Evolutionary conservation across 2,329 filamentous ascomycete genomes (phyloP).

Genomic region (Leptographium lundbergii): DNA sequence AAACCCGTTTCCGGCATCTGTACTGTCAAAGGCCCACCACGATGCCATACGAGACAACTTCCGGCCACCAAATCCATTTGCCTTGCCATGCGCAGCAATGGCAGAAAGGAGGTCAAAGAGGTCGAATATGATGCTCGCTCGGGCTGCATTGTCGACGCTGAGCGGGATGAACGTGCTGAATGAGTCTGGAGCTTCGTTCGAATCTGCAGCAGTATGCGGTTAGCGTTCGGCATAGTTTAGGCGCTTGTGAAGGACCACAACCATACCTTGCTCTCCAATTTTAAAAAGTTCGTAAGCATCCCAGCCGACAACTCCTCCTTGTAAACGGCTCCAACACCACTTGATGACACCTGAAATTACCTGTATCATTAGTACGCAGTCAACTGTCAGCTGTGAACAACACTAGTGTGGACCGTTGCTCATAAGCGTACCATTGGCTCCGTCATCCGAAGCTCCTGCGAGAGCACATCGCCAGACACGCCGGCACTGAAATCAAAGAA

Average conservation of each 20-base stretch:
- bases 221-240: neutral
- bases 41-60: conserved; percentile 92
- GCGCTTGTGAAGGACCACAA: neutral
- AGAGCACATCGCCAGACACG: conserved; percentile 56
- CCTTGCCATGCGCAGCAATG: conserved; percentile 84
- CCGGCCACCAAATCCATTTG: conserved; percentile 81
- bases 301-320: conserved; percentile 89
- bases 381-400: neutral
- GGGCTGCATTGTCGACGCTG: conserved; percentile 76
- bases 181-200: conserved; percentile 78
- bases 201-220: conserved; percentile 45
- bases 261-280: conserved; percentile 73
- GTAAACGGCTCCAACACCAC: conserved; percentile 94
- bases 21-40: conserved; percentile 97
- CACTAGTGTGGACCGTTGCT: neutral
- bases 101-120: conserved; percentile 92
- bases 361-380: conserved; percentile 29
- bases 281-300: conserved; percentile 94
- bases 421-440: conserved; percentile 68
- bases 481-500: conserved; percentile 66
- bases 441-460: conserved; percentile 80
- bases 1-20: conserved; percentile 78
- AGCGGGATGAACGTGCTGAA: conserved; percentile 95
- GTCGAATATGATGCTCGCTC: conserved; percentile 82
- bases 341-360: conserved; percentile 89